phyloP scores from a whole-genome alignment of 1,139 yeast species.

The Zygoascus sp. region DNA sequence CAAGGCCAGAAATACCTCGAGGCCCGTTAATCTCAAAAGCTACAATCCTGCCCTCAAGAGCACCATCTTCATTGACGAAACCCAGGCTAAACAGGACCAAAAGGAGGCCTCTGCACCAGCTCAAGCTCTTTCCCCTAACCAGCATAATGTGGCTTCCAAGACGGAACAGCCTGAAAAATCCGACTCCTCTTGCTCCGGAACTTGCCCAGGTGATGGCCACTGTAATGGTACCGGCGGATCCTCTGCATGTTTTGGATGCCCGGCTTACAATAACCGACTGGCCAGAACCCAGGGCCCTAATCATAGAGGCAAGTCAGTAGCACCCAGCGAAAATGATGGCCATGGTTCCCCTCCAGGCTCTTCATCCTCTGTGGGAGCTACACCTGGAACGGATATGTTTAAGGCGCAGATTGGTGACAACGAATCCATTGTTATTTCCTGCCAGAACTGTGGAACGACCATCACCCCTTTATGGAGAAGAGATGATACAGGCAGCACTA shows the following conservation, averaged over 20 bases:
- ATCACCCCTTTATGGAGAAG: conserved; percentile 87
- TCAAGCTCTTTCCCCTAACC: background rate
- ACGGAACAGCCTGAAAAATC: conserved; percentile 11
- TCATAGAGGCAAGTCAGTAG: background rate
- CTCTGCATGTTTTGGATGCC: conserved; percentile 75
- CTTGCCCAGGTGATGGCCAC: conserved; percentile 78
- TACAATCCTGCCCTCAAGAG: conserved; percentile 14
- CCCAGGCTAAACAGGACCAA: conserved; percentile 2
- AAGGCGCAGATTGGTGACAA: conserved; percentile 14
- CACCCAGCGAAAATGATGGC: background rate
- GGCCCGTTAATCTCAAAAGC: conserved; percentile 55
- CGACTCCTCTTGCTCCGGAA: conserved; percentile 40
- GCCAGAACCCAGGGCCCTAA: conserved; percentile 18
- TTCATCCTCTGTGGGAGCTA: background rate
- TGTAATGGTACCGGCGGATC: conserved; percentile 89
- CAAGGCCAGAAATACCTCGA: conserved; percentile 39
- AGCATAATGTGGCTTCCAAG: background rate
- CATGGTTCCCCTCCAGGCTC: background rate
- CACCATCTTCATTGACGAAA: conserved; percentile 12
- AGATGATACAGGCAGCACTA: conserved; percentile 73
- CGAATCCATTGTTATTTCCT: conserved; percentile 57
- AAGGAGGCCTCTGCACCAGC: background rate
- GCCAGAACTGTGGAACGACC: conserved; percentile 78
- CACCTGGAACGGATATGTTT: conserved; percentile 3
- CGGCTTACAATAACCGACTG: conserved; percentile 71